phyloP scores from a whole-genome alignment of 1,284 basidiomycete species.

The Naganishia liquefaciens region DNA sequence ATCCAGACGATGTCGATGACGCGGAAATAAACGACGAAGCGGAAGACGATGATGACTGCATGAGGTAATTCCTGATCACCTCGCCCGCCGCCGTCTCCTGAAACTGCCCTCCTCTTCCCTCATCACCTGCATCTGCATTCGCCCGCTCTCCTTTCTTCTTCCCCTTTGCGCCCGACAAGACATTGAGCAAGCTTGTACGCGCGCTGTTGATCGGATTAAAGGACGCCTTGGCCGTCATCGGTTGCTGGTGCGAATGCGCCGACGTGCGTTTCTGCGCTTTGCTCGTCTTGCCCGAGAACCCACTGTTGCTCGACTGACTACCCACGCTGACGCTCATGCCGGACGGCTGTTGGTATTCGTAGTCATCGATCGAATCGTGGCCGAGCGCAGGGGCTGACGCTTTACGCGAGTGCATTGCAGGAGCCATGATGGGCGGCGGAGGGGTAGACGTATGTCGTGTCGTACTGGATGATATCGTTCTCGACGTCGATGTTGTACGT shows the following conservation, averaged over 20 bases:
- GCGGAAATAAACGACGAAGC: constrained; percentile 23
- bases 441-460: constrained; percentile 2
- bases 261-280: constrained; percentile 6
- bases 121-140: neutral
- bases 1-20: constrained; percentile 11
- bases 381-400: constrained; percentile 21
- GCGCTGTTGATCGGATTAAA: constrained; percentile 28
- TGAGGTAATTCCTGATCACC: constrained; percentile 19
- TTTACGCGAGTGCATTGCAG: constrained; percentile 11
- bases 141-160: constrained; percentile 14
- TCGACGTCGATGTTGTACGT: neutral
- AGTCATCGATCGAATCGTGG: constrained; percentile 24
- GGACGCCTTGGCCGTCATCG: constrained; percentile 24
- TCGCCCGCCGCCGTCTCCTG: constrained; percentile 8
- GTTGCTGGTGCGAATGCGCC: neutral
- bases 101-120: neutral
- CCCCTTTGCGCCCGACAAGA: constrained; percentile 14
- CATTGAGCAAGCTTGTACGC: constrained; percentile 24
- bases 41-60: constrained; percentile 15
- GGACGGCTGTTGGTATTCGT: constrained; percentile 8
- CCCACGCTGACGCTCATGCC: neutral
- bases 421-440: constrained; percentile 17
- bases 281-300: neutral
- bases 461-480: constrained; percentile 8
- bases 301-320: neutral